Evolutionary conservation across 192 early-diverging fungal genomes (phyloP).

Genomic region (Backusella tarrabulga): DNA sequence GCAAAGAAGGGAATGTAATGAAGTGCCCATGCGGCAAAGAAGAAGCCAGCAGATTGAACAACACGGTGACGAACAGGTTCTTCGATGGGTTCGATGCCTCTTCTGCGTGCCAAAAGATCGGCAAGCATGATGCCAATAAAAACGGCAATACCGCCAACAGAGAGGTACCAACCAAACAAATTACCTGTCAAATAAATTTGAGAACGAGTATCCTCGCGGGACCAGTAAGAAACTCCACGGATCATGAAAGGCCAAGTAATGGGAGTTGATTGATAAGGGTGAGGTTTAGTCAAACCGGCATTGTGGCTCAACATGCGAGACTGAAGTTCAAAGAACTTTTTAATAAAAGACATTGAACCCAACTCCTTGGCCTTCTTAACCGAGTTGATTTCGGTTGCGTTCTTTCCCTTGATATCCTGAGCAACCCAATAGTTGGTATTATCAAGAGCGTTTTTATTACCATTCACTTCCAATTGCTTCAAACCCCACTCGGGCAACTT

Average conservation of each 20-base stretch:
- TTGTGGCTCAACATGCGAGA: conserved; percentile 91
- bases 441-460: conserved; percentile 82
- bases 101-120: conserved; percentile 68
- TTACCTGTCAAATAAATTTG: conserved; percentile 94
- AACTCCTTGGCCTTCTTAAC: conserved; percentile 54
- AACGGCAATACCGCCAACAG: conserved; percentile 53
- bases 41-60: conserved; percentile 69
- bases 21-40: conserved; percentile 80
- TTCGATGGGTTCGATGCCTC: conserved; percentile 66
- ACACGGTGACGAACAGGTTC: conserved; percentile 55
- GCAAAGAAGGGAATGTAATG: conserved; percentile 93
- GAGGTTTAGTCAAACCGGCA: conserved; percentile 82
- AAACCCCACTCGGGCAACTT: conserved; percentile 88
- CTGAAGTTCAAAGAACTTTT: conserved; percentile 91
- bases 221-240: conserved; percentile 93
- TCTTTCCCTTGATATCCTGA: conserved; percentile 70
- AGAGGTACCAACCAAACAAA: conserved; percentile 83
- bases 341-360: conserved; percentile 64
- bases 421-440: conserved; percentile 73
- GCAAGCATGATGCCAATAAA: conserved; percentile 64
- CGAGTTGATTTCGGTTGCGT: conserved; percentile 41
- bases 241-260: conserved; percentile 88
- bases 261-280: conserved; percentile 89
- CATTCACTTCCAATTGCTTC: conserved; percentile 87
- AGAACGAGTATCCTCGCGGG: conserved; percentile 66